Conservation (phyloP, 1,284 basidiomycete species). For the Meira miltonrushii region DNA sequence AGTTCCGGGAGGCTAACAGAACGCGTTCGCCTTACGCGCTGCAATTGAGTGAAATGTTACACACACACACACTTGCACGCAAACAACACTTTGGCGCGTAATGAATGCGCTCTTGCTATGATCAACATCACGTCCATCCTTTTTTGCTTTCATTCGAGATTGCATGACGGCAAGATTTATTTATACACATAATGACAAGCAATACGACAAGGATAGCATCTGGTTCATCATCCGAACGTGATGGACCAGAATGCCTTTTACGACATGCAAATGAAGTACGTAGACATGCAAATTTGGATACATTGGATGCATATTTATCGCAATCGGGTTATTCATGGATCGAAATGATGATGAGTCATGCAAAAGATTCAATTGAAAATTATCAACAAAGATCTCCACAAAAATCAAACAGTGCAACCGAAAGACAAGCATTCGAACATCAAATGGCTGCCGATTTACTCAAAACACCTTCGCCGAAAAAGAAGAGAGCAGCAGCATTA, state of each 20-base stretch:
- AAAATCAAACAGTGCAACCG: neutral
- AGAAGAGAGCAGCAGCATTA: neutral
- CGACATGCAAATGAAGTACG: conserved; percentile 32
- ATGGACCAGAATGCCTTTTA: neutral
- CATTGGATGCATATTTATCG: conserved; percentile 21
- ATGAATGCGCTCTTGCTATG: too few species aligned
- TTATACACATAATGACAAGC: neutral
- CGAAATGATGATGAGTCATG: conserved; percentile 25
- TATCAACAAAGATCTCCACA: conserved; percentile 15
- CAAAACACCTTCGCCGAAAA: conserved; percentile 29
- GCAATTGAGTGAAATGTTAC: too few species aligned
- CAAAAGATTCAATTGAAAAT: conserved; percentile 27
- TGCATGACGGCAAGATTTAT: too few species aligned
- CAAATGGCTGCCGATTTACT: conserved; percentile 36
- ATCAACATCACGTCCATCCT: too few species aligned
- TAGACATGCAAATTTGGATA: conserved; percentile 31
- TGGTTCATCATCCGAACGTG: neutral
- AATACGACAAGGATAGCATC: neutral
- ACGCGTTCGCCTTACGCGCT: too few species aligned
- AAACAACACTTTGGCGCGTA: too few species aligned
- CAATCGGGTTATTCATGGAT: conserved; percentile 27
- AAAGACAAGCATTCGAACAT: conserved; percentile 8
- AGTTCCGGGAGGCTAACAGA: too few species aligned
- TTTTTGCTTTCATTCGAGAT: too few species aligned
- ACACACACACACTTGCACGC: too few species aligned